Evolutionary conservation across 768 basidiomycete genomes (phyloP), one percentile per base, ranked within the genome.

Genomic region (Mycena olivaceomarginata): DNA sequence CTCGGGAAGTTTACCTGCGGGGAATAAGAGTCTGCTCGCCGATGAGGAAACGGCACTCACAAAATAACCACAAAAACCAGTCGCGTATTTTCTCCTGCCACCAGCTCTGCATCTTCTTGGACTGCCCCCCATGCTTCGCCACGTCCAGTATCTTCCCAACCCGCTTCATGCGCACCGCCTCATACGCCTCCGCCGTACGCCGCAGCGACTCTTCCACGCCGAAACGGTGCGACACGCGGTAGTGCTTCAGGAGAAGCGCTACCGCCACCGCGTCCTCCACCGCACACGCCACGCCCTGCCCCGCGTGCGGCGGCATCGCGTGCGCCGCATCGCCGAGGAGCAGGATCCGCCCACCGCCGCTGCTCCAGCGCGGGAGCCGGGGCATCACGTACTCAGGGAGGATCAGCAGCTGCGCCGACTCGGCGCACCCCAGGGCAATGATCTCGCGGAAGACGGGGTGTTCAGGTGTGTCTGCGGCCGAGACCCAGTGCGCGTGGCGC

Each of bases 301-400:
- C 87, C 4, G 85, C 82, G 62, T 88, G 85, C 1, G 89, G 88
- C 18, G 88, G 88, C 85, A 89, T 87, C 39, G 86, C 83, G 68
- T 89, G 89, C 1, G 88, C 88, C 11, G 89, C 87, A 70, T 90
- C 88, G 0, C 89, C 89, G 20, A 89, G 71, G 4, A 89, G 84
- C 12, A 89, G 75, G 43, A 89, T 83, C 20, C 84, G 82, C 48
- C 87, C 86, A 2, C 78, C 67, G 10, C 82, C 77, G 65, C 82
- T 85, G 41, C 82, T 84, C 85, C 86, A 88, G 48, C 73, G 81
- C 9, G 87, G 86, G 39, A 87, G 82, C 15, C 85, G 83, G 9
- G 86, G 85, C 2, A 84, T 83, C 60, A 84, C 79, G 63, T 85
- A 89, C 46, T 85, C 82, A 20, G 88, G 87, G 13, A 89, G 81